Base-by-base conservation (phyloP, 176 grass and related monocot species). In the Olyra latifolia region DNA sequence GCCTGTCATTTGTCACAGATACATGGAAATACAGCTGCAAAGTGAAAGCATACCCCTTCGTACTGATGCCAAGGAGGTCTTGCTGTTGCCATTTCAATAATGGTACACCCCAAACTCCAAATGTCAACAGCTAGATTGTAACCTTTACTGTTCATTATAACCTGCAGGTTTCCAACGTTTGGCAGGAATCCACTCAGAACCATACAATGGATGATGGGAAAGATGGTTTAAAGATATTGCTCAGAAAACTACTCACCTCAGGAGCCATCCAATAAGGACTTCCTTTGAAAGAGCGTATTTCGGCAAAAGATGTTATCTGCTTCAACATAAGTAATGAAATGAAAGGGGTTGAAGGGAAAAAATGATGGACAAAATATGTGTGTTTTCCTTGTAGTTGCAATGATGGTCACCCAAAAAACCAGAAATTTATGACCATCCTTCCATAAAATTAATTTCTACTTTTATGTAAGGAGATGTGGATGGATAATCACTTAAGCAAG, bases 261-360 rank as follows among this genome's bases (percentile, higher is more conserved):
- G 96, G 96, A 73, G 96, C 96, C 88, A 99, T 99, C 96, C 92
- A 99, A 62, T 99, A 99, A 83, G 96, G 96, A 71, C 96, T 99
- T 95, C 96, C 96, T 83, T 91, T 99, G 17, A 99, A 89, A 79
- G 96, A 99, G 53, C 76, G 88, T 88, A 99, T 99, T 78, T 94
- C 86, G 85, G 90, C 91, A 79, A 93, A 99, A 75, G 92, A 89
- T 65, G 90, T 89, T 86, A 90, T 95, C 96, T 99, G 92, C 82
- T 82, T 76, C 32, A 92, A 77, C 4, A 71, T 44, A 87, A 83
- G 8, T 38, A 87, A 80, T 25, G 22, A 69, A 66, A 85, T 38
- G 28, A 75, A 75, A 27, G n/a, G 82, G 45, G 63, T 61, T 70
- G 27, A 40, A 66, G 20, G 76, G 7, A 85, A 65, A 45, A 3